Percentiles rank a stretch among this genome's conserved stretches.
phyloP scores from a whole-genome alignment of 1,139 yeast genomes.

The Trichomonascaceae sp. region DNA sequence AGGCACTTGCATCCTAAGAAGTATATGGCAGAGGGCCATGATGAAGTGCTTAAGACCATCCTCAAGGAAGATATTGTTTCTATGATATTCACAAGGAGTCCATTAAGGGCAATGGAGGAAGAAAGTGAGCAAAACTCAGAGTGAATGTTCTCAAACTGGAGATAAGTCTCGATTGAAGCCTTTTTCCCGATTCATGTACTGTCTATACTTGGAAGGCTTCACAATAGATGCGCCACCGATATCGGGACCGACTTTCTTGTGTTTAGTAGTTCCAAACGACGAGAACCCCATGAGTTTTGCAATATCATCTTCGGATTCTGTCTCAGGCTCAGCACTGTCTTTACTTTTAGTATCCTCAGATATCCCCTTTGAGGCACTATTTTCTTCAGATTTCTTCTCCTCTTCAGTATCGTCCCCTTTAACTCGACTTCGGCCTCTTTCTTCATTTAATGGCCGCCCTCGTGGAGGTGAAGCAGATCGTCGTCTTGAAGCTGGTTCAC shows the following conservation, averaged over 20 bases:
- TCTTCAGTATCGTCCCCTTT: neutral
- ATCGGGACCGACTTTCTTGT: conserved; percentile 46
- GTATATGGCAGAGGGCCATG: conserved; percentile 4
- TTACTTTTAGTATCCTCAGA: conserved; percentile 9
- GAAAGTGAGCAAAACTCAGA: neutral
- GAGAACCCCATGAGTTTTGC: conserved; percentile 57
- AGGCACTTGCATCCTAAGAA: conserved; percentile 50
- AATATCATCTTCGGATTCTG: conserved; percentile 25
- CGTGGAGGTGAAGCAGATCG: conserved; percentile 1
- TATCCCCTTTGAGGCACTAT: neutral
- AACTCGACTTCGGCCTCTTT: neutral
- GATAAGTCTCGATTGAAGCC: conserved; percentile 60
- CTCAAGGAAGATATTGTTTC: conserved; percentile 9
- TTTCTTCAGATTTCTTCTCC: neutral
- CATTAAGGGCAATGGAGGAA: neutral
- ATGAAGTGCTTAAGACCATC: conserved; percentile 9
- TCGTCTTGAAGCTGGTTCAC: neutral
- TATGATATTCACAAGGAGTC: conserved; percentile 11
- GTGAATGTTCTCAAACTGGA: conserved; percentile 34
- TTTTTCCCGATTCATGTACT: conserved; percentile 58
- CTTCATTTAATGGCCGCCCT: neutral
- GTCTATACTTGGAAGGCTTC: conserved; percentile 49
- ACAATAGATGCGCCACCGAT: conserved; percentile 43
- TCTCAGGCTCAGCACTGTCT: neutral
- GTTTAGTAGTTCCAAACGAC: conserved; percentile 55